Base-by-base conservation (phyloP, 2,329 filamentous ascomycete genomes). In the Apiospora marii region DNA sequence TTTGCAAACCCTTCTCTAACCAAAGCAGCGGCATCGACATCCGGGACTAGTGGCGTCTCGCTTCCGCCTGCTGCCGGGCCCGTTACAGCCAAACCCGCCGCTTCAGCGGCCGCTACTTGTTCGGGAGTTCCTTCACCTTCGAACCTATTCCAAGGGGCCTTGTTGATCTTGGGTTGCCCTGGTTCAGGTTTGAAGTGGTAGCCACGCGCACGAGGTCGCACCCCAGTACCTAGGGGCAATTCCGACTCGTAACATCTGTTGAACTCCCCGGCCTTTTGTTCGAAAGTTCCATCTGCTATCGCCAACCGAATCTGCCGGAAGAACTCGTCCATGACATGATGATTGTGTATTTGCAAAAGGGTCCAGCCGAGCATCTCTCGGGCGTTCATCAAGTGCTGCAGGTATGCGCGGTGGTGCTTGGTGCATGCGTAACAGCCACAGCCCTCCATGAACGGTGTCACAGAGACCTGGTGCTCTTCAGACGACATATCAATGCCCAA, bases 311-410 rank as follows among this genome's bases (percentile, higher is more conserved):
- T 85, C 0, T 86, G 88, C 0, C 85, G 82, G 81, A 98, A 98
- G 84, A 98, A 98, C 0, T 84, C 78, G 67, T 89, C 87, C 70
- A 97, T 82, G 10, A 93, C 84, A 74, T 91, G 87, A 80, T 97
- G 92, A 81, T 99, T 99, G 84, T 99, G 96, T 4, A 98, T 88
- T 81, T 98, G 96, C 10, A 99, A 87, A 10, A 99, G 87, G 0
- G 92, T 93, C 96, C 96, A 99, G 34, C 93, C 96, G 5, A 98
- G 90, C 96, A 99, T 98, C 83, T 99, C 96, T 79, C 95, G 97
- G 0, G 96, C 95, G 67, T 90, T 88, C 7, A 99, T 89, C 0
- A 98, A 87, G 81, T 99, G 96, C 75, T 95, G 92, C 48, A 99
- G 80, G 82, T 94, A 99, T 0, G 96, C 96, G 69, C 92, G 87